phyloP scores from a whole-genome alignment of 371 early-diverging fungal species.

The Apophysomyces sp. region DNA sequence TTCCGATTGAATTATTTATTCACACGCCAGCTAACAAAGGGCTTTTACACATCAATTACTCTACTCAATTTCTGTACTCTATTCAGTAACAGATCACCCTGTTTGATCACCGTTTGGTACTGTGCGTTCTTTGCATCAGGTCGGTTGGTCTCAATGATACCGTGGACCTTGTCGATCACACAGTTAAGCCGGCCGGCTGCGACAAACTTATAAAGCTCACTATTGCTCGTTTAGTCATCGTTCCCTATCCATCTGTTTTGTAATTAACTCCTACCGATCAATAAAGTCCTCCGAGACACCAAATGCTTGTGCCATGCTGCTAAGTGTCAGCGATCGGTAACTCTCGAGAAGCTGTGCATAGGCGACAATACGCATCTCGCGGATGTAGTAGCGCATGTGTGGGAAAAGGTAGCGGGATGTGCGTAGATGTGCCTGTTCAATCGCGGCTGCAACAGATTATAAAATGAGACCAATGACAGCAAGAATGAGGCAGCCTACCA shows the following conservation, averaged over 20 bases:
- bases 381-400: conserved; percentile 90
- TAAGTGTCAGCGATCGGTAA: conserved; percentile 93
- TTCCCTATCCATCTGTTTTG: background rate
- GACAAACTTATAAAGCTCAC: conserved; percentile 95
- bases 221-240: conserved; percentile 13
- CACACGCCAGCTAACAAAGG: too few relatives aligned
- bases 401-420: conserved; percentile 69
- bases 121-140: conserved; percentile 96
- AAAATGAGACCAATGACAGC: conserved; percentile 8
- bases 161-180: conserved; percentile 99
- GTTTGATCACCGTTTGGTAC: conserved; percentile 94
- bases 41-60: conserved; percentile 77
- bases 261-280: conserved; percentile 67
- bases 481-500: conserved; percentile 34
- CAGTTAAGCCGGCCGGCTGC: conserved; percentile 97
- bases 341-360: conserved; percentile 98
- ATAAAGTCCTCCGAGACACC: conserved; percentile 95
- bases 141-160: conserved; percentile 95
- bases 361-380: conserved; percentile 97
- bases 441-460: too few relatives aligned
- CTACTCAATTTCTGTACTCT: conserved; percentile 95
- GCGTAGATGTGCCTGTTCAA: conserved; percentile 51
- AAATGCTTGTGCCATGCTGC: conserved; percentile 97
- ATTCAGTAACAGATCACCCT: conserved; percentile 94
- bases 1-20: too few relatives aligned